Base-by-base conservation (phyloP, 176 grass and related monocot genomes). In the Aegilops longissima region DNA sequence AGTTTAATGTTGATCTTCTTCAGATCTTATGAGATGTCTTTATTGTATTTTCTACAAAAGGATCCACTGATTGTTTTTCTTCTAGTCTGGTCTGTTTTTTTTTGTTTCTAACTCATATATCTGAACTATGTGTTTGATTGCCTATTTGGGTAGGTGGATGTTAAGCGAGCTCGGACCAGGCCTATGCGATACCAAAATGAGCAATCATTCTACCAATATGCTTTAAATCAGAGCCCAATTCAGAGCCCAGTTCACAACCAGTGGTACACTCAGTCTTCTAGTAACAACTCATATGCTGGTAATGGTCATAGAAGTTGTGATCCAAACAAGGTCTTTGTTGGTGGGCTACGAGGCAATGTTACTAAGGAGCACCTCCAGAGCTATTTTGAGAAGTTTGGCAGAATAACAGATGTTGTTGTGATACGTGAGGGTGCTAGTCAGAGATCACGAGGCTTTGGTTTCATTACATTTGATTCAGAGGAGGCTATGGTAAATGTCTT, bases 331-430 rank as follows among this genome's bases (percentile, higher is more conserved):
- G 70, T 97, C 3, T 97, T 95, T 88, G 71, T 95, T 8, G 93
- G 93, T 17, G 95, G 95, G 9, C 64, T 97, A 17, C 69, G 78
- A 8, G 61, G 84, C 18, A 82, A 59, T 12, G 34, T 93, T 39
- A 97, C 89, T 1, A 69, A 72, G 29, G 58, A 71, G 4, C 79
- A 95, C 2, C 58, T 97, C 1, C 62, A 23, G 18, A n/a, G 3
- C 79, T 97, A 91, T 42, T 97, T 97, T 68, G 39, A 83, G 65
- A 95, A 86, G 42, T 97, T 95, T 84, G 95, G 95, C 6, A 70
- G 2, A 0, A 87, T 97, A 80, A 90, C 40, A 8, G 92, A 97
- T 66, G 78, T 12, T 3, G 87, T 86, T 0, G 74, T 95, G 18
- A 91, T 95, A 34, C 45, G 70, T 49, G 75, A 95, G 33, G 83